Evolutionary conservation across 495 filamentous ascomycete genomes (phyloP), one percentile per base, ranked within the genome.

Genomic region (Aspergillus wentii): DNA sequence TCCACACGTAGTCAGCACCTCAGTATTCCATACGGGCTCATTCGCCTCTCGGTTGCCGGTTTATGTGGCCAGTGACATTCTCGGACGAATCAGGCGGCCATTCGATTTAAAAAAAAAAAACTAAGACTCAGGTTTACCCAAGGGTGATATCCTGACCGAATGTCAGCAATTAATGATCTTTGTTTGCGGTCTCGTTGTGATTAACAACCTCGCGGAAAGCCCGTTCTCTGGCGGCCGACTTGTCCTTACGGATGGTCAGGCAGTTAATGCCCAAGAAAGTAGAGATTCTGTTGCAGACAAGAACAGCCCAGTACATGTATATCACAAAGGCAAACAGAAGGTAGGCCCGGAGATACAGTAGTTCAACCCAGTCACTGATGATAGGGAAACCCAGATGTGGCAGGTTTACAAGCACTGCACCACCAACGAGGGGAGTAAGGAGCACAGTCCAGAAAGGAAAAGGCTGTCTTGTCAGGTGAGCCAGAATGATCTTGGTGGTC

Each of bases 401-500:
- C 20, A 95, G 63, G 57, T 96, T 95, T 2, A 74, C 84, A 11
- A 97, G 66, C 2, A 92, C 50, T 17, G 88, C 90, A 19, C 94
- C 92, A 5, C 82, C 82, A 26, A 97, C 67, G 13, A 98, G 74
- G 8, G 92, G 92, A 27, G 73, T 76, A 17, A 96, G 73, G 72
- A 98, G 81, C 23, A 90, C 74, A 11, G 92, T 98, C 89, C 91
- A 97, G 69, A 85, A 89, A 1, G 92, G 92, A 64, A 96, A 98
- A 2, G 91, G 88, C 59, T 97, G 94, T 37, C 79, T 80, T 3
- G 91, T 85, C 11, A 99, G 68, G 58, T 99, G 92, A 8, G 94
- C 91, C 11, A 99, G 78, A 56, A 99, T 97, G 62, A 97, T 97
- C 71, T 96, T 97, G 34, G 92, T 99, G 2, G 94, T 97, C 89